Evolutionary conservation across 148 eudicot genomes (phyloP), one percentile per base, ranked within the genome.

Genomic region (Amaranthus hypochondriacus): DNA sequence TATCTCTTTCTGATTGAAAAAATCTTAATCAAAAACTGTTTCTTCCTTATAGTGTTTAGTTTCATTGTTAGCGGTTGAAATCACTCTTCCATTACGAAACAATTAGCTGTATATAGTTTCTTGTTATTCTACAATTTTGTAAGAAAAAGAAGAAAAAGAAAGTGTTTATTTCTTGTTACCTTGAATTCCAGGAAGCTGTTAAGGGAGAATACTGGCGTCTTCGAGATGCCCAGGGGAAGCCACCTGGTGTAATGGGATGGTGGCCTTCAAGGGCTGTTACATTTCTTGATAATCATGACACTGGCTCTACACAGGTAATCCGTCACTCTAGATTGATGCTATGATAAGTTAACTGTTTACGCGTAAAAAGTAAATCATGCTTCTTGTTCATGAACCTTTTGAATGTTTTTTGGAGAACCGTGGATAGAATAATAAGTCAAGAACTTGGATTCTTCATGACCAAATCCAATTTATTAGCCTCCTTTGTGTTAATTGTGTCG

Each of bases 201-300:
- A 89, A 91, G 73, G 97, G 98, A 63, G 91, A 94, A 78, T 77
- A 80, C 43, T 94, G 97, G 97, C 97, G 97, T 65, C 74, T 94
- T 72, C 88, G 93, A 50, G 98, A 94, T 76, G 74, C 89, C 62
- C 89, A 83, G 80, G 97, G 97, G 70, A 94, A 94, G 80, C 98
- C 98, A 18, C 96, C 98, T 12, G 98, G 98, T 72, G 88, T 88
- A 64, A 75, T 94, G 75, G 97, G 98, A 78, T 83, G 86, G 98
- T 94, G 98, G 97, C 91, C 98, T 78, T 94, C 98, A 54, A 89
- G 98, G 81, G 90, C 97, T 70, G 97, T 89, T 75, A 91, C 98
- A 56, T 94, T 94, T 76, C 69, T 94, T 62, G 98, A 94, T 70
- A 91, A 94, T 82, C 98, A 94, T 73, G 97, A 91, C 73, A 91